Base-by-base conservation (phyloP, 257 asterid genomes). In the Gentiana dahurica region DNA sequence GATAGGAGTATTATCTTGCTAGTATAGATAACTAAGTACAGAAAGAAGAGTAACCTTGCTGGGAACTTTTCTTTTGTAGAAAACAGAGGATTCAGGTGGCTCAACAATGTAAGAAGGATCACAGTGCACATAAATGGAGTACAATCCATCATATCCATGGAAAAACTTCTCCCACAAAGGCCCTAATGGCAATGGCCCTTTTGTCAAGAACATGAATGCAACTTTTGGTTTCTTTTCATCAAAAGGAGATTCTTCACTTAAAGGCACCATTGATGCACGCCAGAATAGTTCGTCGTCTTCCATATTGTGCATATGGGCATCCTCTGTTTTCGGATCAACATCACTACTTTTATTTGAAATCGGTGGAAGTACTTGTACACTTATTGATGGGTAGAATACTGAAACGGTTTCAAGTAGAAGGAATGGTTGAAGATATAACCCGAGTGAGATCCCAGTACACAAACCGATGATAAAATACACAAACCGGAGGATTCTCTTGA, bases 131-230 rank as follows among this genome's bases (percentile, higher is more conserved):
- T 85, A 85, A 36, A 85, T 60, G 1, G 91, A 55, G 59, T 77
- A 85, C 58, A 76, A 46, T 32, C 86, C 84, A 15, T 56, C 50
- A 61, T 77, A 55, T 48, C 81, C 91, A 59, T 72, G 49, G 2
- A 85, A 82, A 69, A 82, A 81, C 34, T 55, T 73, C 75, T 81
- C 89, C 94, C 94, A 84, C 3, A 84, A 52, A 3, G 85, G 94
- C 7, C 84, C 84, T 37, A 84, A 61, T 15, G 75, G 48, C 60
- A 84, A 73, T 53, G 77, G 75, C 55, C 84, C 89, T 34, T 69
- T 66, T 0, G 83, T 73, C 71, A 84, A 35, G 71, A 81, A 84
- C 94, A 84, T 81, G 75, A 84, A 84, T 4, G 89, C 94, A 1
- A 84, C 52, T 47, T 79, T 84, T 0, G 81, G 79, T 41, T 41